Evolutionary conservation across 768 basidiomycete species (phyloP).

Genomic region (Suillus subaureus): DNA sequence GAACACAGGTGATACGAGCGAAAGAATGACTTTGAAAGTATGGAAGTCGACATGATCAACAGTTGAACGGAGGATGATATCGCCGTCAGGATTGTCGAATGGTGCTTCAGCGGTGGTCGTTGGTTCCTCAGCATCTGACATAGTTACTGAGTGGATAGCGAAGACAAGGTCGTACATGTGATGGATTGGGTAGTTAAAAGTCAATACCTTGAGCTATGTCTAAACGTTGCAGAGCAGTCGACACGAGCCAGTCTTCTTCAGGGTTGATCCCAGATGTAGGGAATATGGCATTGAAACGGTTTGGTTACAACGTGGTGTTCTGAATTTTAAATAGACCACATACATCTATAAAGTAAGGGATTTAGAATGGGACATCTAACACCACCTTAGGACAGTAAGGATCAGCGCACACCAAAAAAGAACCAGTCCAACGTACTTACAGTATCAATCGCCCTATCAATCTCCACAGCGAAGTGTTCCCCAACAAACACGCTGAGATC

Average conservation of each 20-base stretch:
- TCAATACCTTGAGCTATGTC: neutral
- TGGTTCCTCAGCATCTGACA: neutral
- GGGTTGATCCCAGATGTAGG: neutral
- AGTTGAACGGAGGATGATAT: conserved; percentile 38
- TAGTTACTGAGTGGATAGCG: neutral
- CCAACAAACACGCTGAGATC: conserved; percentile 35
- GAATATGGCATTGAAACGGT: too few species aligned
- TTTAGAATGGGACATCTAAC: conserved; percentile 32
- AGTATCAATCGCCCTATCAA: conserved; percentile 31
- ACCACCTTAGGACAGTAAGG: conserved; percentile 26
- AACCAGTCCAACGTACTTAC: conserved; percentile 16
- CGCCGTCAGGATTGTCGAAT: conserved; percentile 37
- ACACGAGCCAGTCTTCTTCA: neutral
- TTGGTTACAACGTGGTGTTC: neutral
- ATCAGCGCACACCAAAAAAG: conserved; percentile 13
- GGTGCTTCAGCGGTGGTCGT: conserved; percentile 14
- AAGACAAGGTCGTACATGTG: neutral
- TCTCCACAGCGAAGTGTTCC: conserved; percentile 31
- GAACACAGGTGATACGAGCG: conserved; percentile 39
- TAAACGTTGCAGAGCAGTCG: neutral
- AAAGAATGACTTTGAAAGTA: conserved; percentile 38
- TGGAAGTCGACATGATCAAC: conserved; percentile 38
- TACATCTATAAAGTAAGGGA: too few species aligned
- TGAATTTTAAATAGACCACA: neutral
- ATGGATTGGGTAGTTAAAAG: neutral